Percentiles rank a stretch among this genome's conserved stretches.
Conservation (phyloP, 768 basidiomycete genomes). For the Amanita pseudoporphyria region DNA sequence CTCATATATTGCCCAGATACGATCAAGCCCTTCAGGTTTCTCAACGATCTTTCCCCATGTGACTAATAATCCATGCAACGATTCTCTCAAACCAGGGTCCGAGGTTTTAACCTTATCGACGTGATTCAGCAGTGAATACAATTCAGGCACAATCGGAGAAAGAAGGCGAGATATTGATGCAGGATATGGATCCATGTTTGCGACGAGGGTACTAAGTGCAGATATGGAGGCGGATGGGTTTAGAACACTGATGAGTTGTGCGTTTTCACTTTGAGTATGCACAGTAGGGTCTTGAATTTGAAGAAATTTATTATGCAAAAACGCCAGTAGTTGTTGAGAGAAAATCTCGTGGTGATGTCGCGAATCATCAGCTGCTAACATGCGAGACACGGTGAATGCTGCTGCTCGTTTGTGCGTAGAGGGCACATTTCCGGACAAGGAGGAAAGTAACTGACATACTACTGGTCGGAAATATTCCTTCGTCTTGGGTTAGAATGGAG, state of each 20-base stretch:
- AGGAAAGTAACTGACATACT: slow-evolving; percentile 42
- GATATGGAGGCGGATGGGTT: slow-evolving; percentile 33
- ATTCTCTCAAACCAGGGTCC: slow-evolving; percentile 55
- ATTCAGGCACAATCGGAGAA: slow-evolving; percentile 53
- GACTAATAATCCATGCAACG: slow-evolving; percentile 46
- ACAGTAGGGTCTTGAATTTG: background rate
- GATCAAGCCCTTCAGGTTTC: slow-evolving; percentile 37
- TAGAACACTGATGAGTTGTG: slow-evolving; percentile 4
- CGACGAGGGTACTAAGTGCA: slow-evolving; percentile 45
- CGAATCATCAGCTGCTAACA: slow-evolving; percentile 35
- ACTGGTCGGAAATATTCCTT: slow-evolving; percentile 57
- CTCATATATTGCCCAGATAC: slow-evolving; percentile 52
- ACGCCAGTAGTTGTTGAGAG: slow-evolving; percentile 29
- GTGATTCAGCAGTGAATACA: slow-evolving; percentile 56
- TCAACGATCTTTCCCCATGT: slow-evolving; percentile 71
- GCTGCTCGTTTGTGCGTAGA: slow-evolving; percentile 47
- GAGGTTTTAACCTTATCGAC: slow-evolving; percentile 46
- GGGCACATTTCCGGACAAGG: slow-evolving; percentile 35
- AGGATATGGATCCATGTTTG: slow-evolving; percentile 77
- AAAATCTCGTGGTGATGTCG: slow-evolving; percentile 19
- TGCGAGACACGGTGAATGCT: slow-evolving; percentile 59
- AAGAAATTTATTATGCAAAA: slow-evolving; percentile 47
- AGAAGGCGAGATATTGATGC: slow-evolving; percentile 50
- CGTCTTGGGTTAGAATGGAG: background rate
- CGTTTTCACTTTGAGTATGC: background rate